Evolutionary conservation across 2,329 filamentous ascomycete genomes (phyloP), one percentile per base, ranked within the genome.

Genomic region (Basipetospora chlamydospora): DNA sequence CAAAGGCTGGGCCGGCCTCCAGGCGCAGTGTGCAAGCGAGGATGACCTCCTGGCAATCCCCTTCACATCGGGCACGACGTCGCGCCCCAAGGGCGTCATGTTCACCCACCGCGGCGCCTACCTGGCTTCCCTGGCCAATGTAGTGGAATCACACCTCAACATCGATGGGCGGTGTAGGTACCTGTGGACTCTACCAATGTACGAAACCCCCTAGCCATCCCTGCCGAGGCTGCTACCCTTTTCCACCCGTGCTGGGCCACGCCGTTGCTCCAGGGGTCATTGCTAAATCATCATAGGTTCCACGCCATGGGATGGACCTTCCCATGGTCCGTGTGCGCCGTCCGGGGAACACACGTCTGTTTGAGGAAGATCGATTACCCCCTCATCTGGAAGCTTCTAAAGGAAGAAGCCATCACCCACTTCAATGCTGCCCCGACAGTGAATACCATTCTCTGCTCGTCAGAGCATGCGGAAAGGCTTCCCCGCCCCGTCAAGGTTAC

Each of bases 391-490:
- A 71, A 72, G 33, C 61, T 98, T 4, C 62, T 98, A 23, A 92
- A 86, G 50, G 72, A 85, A 36, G 83, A 96, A 56, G 66, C 73
- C 6, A 80, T 98, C 44, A 96, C 86, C 1, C 90, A 98, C 57
- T 96, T 92, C 62, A 93, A 88, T 51, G 88, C 88, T 1, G 90
- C 88, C 1, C 90, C 90, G 0, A 98, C 90, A 0, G 90, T 98
- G 36, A 96, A 96, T 55, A 98, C 88, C 0, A 62, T 96, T 1
- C 72, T 98, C 3, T 94, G 90, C 51, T 80, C 80, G 10, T 71
- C 82, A 3, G 68, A 77, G 28, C 78, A 86, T 54, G 88, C 90
- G 3, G 71, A 70, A 45, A 69, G 58, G 33, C 65, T 98, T 1
- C 64, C 75, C 0, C 59, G 73, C 1, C 72, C 77, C 0, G 86